Base-by-base conservation (phyloP, 129 eudicot genomes). In the Centrapalus pauciflorus region DNA sequence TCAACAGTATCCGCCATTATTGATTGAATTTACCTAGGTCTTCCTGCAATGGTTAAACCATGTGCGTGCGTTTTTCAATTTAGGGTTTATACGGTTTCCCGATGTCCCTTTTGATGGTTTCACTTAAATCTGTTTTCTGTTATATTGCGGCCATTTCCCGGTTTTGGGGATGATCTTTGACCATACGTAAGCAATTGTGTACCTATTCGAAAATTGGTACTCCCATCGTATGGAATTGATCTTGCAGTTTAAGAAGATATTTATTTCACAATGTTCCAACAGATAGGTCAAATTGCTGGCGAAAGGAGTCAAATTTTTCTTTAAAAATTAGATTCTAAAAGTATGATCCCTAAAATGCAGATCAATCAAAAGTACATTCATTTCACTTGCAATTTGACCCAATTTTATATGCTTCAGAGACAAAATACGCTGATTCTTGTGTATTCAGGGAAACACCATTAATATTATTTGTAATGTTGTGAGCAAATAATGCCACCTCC, bases 41-140 rank as follows among this genome's bases (percentile, higher is more conserved):
- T 33, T 50, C 6, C 13, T 33, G 29, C 59, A 30, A 48, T 40
- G 40, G 5, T 29, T 57, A 29, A 57, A 11, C 41, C 33, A 13
- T n/a, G n/a, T n/a, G n/a, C n/a, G n/a, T n/a, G n/a, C n/a, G n/a
- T n/a, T n/a, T 50, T 34, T 21, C 5, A 38, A 33, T 27, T 33
- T 51, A 16, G 52, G 73, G 45, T 34, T 67, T 67, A 16, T 64
- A 25, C 37, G 45, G 29, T 65, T 46, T n/a, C 58, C 29, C 3
- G 35, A 17, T 12, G 2, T 38, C 23, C 34, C 25, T 40, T 40
- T 26, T 40, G 0, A 27, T 69, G 40, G 27, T 41, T 17, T 11
- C 19, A 40, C 8, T 40, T 69, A 8, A 27, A 55, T 55, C 40
- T 55, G 7, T 24, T 11, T 17, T 14, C 8, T 10, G 55, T 16